phyloP scores from a whole-genome alignment of 2,329 filamentous ascomycete genomes.

The Mycosphaerella sp. region DNA sequence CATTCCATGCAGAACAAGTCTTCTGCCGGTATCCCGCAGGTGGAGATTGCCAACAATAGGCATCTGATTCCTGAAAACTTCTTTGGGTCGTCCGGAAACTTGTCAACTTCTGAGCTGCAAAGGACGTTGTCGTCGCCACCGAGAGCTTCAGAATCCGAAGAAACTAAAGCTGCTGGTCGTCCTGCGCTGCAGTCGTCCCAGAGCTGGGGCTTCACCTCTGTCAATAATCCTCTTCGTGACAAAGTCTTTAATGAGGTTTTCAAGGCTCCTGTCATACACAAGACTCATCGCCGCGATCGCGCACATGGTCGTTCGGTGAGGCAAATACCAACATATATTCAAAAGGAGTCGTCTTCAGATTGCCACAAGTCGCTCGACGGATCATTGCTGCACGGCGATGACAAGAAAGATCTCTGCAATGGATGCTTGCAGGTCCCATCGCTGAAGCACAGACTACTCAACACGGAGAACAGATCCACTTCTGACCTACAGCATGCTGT shows the following conservation, averaged over 20 bases:
- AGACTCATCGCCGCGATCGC: constrained; percentile 64
- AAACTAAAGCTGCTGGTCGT: constrained; percentile 24
- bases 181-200: constrained; percentile 45
- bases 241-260: constrained; percentile 93
- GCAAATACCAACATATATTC: constrained; percentile 26
- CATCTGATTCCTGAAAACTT: constrained; percentile 86
- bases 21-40: constrained; percentile 63
- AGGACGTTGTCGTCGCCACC: constrained; percentile 24
- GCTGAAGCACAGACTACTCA: constrained; percentile 29
- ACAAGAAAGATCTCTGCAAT: not conserved
- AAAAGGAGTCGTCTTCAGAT: constrained; percentile 27
- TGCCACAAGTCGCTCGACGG: constrained; percentile 25
- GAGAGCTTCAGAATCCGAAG: constrained; percentile 10
- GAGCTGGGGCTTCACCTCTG: constrained; percentile 83
- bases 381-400: constrained; percentile 10
- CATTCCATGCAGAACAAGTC: constrained; percentile 65
- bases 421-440: constrained; percentile 37
- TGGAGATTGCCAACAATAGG: constrained; percentile 87
- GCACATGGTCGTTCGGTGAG: constrained; percentile 56
- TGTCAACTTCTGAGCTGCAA: constrained; percentile 29
- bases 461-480: constrained; percentile 18
- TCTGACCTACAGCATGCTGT: constrained; percentile 24
- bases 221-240: constrained; percentile 81
- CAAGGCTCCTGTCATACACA: constrained; percentile 72
- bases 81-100: constrained; percentile 51